A percentile compares a stretch with the other conserved stretches of the same genome.
Evolutionary conservation across 345 rosid genomes (phyloP).

Genomic region (Eucalyptus sp.): DNA sequence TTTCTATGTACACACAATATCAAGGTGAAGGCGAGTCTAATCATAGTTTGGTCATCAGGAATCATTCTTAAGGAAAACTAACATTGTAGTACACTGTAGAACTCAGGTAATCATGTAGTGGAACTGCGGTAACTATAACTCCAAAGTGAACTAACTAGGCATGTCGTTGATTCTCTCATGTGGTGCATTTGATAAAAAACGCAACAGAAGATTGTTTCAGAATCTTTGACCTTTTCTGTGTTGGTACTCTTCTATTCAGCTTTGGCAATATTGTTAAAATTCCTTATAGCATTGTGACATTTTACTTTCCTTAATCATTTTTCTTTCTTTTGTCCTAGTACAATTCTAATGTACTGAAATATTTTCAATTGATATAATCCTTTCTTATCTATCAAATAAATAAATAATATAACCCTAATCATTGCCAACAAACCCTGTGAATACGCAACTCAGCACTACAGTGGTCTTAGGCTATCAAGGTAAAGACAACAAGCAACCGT

Average conservation of each 20-base stretch:
- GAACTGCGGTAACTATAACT: neutral
- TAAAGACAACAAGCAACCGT: neutral
- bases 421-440: neutral
- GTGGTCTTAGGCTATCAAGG: neutral
- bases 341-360: neutral
- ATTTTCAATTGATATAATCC: neutral
- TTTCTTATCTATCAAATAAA: neutral
- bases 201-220: neutral
- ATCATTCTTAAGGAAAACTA: neutral
- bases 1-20: neutral
- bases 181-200: neutral
- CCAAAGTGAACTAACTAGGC: neutral
- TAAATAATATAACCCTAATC: neutral
- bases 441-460: neutral
- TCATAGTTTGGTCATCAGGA: neutral
- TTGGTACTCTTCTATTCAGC: neutral
- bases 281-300: neutral
- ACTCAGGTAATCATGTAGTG: neutral
- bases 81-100: neutral
- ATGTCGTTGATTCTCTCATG: neutral
- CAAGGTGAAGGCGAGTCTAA: neutral
- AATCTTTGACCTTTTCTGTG: neutral
- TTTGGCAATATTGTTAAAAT: neutral
- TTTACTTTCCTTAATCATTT: neutral
- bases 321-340: neutral